Conservation (phyloP, 2,329 filamentous ascomycete genomes). For the Truncatella angustata region DNA sequence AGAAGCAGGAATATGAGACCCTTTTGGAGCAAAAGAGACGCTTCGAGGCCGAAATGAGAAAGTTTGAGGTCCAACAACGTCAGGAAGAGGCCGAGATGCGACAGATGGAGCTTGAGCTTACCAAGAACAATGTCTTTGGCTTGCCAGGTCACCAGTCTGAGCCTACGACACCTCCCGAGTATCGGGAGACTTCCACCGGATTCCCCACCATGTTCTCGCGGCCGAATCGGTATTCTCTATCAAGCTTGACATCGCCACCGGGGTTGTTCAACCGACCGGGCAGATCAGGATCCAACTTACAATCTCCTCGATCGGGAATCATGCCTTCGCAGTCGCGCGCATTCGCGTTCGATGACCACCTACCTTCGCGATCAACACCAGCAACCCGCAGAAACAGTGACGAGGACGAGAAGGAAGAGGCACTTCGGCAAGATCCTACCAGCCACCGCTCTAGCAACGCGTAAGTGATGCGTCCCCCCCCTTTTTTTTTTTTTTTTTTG, state of each 20-base stretch:
- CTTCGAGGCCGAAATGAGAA: conserved; percentile 90
- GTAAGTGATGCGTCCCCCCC: conserved; percentile 55
- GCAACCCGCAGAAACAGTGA: conserved; percentile 87
- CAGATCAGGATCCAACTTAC: conserved; percentile 75
- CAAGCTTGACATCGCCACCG: conserved; percentile 80
- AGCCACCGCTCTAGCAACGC: conserved; percentile 72
- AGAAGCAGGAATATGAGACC: conserved; percentile 87
- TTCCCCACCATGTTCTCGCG: conserved; percentile 80
- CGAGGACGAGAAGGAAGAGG: conserved; percentile 80
- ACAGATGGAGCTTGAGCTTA: conserved; percentile 78
- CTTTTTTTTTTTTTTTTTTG: no score
- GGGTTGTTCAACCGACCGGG: conserved; percentile 71
- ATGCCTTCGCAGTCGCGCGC: conserved; percentile 41
- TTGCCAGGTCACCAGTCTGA: conserved; percentile 80
- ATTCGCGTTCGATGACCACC: conserved; percentile 60
- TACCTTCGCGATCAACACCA: conserved; percentile 83
- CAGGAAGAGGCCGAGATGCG: conserved; percentile 81
- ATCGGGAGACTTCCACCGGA: conserved; percentile 67
- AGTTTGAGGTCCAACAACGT: conserved; percentile 81
- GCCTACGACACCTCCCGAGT: conserved; percentile 93
- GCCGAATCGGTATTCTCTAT: conserved; percentile 84
- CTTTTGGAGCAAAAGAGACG: conserved; percentile 84
- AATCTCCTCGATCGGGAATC: conserved; percentile 70
- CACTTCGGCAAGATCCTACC: conserved; percentile 66
- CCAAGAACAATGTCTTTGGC: conserved; percentile 47